A percentile compares a stretch with the other conserved stretches of the same genome.
Evolutionary conservation across 2,329 filamentous ascomycete species (phyloP).

Genomic region (Talaromyces sp.): DNA sequence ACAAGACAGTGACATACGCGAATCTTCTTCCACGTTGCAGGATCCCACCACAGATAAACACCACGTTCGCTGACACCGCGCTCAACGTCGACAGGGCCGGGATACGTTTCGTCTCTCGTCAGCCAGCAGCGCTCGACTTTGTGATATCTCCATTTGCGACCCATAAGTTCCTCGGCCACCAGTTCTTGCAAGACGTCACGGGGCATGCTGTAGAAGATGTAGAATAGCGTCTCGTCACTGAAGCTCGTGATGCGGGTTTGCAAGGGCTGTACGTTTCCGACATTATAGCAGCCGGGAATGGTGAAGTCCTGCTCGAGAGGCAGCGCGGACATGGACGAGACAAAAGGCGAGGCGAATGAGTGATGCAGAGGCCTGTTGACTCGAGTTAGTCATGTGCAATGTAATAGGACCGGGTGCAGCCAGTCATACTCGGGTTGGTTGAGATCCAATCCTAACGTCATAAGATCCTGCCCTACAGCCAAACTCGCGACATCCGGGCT

Average conservation of each 20-base stretch:
- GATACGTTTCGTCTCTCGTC: constrained; percentile 44
- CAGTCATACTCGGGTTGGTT: constrained; percentile 56
- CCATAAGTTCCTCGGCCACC: constrained; percentile 58
- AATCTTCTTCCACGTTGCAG: constrained; percentile 45
- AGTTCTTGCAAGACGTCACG: constrained; percentile 62
- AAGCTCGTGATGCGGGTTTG: constrained; percentile 55
- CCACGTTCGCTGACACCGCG: constrained; percentile 45
- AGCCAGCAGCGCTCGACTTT: constrained; percentile 50
- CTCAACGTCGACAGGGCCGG: constrained; percentile 44
- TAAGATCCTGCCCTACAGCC: constrained; percentile 60
- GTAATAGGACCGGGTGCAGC: constrained; percentile 9
- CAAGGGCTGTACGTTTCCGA: constrained; percentile 60
- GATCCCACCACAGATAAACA: constrained; percentile 49
- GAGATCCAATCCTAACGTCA: constrained; percentile 59
- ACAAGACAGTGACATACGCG: constrained; percentile 29
- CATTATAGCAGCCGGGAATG: constrained; percentile 59
- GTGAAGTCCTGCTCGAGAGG: constrained; percentile 60
- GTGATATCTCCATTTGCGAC: constrained; percentile 49
- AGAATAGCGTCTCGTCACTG: constrained; percentile 61
- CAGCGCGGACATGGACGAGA: constrained; percentile 50
- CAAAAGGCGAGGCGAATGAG: constrained; percentile 61
- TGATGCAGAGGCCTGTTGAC: constrained; percentile 53
- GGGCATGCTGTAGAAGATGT: constrained; percentile 65
- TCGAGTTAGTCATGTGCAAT: constrained; percentile 16
- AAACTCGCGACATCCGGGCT: constrained; percentile 49